These are phyloP conservation scores for Corchorus capsularis DNA, from an alignment of 345 rosid species.

Conservation along the genomic window DNA sequence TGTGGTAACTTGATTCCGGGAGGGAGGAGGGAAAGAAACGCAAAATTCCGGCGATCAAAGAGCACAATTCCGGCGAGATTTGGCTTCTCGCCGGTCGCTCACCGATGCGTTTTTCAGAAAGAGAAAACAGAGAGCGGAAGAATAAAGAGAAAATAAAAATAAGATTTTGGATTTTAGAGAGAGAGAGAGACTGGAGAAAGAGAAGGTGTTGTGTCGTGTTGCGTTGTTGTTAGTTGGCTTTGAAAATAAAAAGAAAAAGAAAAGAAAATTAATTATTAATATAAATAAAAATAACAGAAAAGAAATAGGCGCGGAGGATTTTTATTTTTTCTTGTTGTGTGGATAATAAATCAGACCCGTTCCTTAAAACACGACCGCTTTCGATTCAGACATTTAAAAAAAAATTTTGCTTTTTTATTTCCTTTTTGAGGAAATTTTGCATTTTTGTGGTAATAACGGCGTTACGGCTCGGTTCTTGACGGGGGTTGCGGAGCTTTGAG, in stretches of 20 bases:
- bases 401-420: neutral
- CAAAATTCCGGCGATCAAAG: constrained; percentile 20
- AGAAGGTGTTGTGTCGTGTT: constrained; percentile 3
- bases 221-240: constrained; percentile 31
- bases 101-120: constrained; percentile 1
- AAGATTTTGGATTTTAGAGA: constrained; percentile 3
- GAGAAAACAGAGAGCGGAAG: constrained; percentile 12
- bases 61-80: constrained; percentile 50
- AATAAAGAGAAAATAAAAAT: constrained; percentile 6
- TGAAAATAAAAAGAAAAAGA: constrained; percentile 12
- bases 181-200: constrained; percentile 15
- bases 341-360: constrained; percentile 22
- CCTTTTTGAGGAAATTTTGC: neutral
- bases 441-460: constrained; percentile 28
- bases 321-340: neutral
- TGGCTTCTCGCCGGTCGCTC: constrained; percentile 46
- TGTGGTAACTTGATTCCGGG: constrained; percentile 8
- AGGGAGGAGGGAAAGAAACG: neutral
- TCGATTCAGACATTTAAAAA: neutral
- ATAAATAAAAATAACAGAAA: constrained; percentile 27
- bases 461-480: constrained; percentile 16
- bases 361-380: constrained; percentile 24
- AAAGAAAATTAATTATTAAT: neutral
- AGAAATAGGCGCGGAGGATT: constrained; percentile 31
- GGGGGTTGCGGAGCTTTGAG: neutral